phyloP scores from a whole-genome alignment of 306 rosid genomes.

The Pterocarpus macrocarpus region DNA sequence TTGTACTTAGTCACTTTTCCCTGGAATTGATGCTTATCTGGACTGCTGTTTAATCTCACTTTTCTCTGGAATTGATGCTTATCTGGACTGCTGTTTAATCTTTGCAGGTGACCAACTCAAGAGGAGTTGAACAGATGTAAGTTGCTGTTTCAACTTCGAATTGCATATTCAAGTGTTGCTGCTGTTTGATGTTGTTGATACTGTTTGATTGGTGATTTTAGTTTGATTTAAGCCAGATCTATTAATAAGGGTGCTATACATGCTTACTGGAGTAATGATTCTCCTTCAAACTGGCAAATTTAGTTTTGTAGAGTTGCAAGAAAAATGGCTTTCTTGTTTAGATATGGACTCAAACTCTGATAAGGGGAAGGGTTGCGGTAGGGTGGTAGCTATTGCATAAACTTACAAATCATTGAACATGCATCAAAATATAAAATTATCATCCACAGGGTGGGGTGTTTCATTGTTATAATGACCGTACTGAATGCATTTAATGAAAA shows the following conservation, averaged over 20 bases:
- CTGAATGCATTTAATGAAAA: background rate
- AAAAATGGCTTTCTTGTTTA: background rate
- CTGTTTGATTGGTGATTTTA: conserved; percentile 23
- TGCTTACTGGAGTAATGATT: background rate
- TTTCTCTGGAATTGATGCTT: conserved; percentile 42
- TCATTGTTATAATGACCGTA: conserved; percentile 18
- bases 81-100: conserved; percentile 42
- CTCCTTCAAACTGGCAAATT: conserved; percentile 20
- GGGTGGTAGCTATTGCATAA: background rate
- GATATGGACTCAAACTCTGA: conserved; percentile 4
- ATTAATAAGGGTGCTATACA: conserved; percentile 14
- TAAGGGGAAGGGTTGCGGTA: background rate
- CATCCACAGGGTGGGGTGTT: background rate
- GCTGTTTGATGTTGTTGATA: conserved; percentile 12
- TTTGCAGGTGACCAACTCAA: conserved; percentile 65
- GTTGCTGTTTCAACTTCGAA: conserved; percentile 46
- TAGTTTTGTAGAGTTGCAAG: background rate
- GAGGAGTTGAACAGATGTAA: conserved; percentile 70
- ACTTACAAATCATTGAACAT: conserved; percentile 31
- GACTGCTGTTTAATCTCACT: too few species aligned
- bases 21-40: conserved; percentile 43
- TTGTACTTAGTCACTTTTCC: conserved; percentile 16
- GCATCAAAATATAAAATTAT: conserved; percentile 14
- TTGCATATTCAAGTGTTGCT: conserved; percentile 24
- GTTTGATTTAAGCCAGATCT: conserved; percentile 17